A percentile compares a stretch with the other conserved stretches of the same genome.
Evolutionary conservation across 1,284 basidiomycete species (phyloP).

Genomic region (Neolentinus lepideus): DNA sequence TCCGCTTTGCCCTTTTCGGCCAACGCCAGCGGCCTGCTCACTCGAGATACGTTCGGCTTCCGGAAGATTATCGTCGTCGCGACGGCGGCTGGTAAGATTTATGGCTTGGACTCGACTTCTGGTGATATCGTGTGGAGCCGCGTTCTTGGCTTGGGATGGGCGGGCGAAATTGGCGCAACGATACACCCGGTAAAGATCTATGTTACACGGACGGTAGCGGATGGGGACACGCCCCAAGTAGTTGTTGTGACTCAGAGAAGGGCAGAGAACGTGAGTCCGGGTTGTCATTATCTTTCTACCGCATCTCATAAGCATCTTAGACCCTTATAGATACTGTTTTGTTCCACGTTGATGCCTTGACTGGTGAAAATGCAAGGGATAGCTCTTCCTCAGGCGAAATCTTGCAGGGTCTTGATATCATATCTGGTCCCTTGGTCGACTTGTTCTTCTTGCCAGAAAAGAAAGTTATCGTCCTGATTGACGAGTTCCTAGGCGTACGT

Average conservation of each 20-base stretch:
- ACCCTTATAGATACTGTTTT: slow-evolving; percentile 59
- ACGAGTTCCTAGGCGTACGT: slow-evolving; percentile 58
- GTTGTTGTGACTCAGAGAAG: slow-evolving; percentile 54
- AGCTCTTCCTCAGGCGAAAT: slow-evolving; percentile 22
- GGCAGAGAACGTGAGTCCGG: slow-evolving; percentile 48
- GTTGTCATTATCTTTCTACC: slow-evolving; percentile 1
- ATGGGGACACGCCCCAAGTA: slow-evolving; percentile 45
- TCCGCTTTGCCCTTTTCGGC: slow-evolving; percentile 25
- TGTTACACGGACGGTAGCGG: slow-evolving; percentile 40
- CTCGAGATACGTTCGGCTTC: slow-evolving; percentile 83
- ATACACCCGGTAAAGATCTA: slow-evolving; percentile 55
- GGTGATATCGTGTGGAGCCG: slow-evolving; percentile 76
- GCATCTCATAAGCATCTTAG: slow-evolving; percentile 22
- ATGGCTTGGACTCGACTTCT: slow-evolving; percentile 75
- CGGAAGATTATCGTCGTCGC: slow-evolving; percentile 77
- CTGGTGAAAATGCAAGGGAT: slow-evolving; percentile 49
- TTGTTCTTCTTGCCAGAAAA: slow-evolving; percentile 42
- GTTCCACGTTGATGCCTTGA: slow-evolving; percentile 76
- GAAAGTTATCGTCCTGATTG: slow-evolving; percentile 53
- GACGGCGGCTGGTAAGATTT: slow-evolving; percentile 71
- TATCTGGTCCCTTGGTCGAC: slow-evolving; percentile 51
- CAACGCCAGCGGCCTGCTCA: slow-evolving; percentile 32
- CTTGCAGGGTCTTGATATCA: slow-evolving; percentile 52
- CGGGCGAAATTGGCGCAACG: slow-evolving; percentile 42
- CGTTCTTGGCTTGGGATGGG: slow-evolving; percentile 61